phyloP scores from a whole-genome alignment of 768 basidiomycete genomes.

The Agrocybe praecox region DNA sequence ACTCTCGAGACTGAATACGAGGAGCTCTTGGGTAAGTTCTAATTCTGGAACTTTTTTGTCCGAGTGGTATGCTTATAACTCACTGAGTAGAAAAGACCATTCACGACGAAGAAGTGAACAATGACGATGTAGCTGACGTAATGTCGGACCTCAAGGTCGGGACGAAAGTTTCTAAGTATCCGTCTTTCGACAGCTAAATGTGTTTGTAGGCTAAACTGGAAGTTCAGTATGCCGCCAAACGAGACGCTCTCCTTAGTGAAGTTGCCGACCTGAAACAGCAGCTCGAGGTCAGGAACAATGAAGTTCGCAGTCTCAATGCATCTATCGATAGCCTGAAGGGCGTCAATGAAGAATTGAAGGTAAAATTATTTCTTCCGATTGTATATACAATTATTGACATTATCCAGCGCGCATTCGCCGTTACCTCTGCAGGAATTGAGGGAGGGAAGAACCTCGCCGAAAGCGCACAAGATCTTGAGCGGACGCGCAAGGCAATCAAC shows the following conservation, averaged over 20 bases:
- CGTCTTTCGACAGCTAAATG: constrained; percentile 1
- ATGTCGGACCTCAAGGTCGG: constrained; percentile 89
- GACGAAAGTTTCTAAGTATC: constrained; percentile 10
- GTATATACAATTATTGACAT: constrained; percentile 3
- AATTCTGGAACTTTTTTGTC: not conserved
- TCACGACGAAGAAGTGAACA: constrained; percentile 83
- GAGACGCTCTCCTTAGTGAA: constrained; percentile 87
- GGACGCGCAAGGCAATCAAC: constrained; percentile 94
- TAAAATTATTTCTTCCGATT: constrained; percentile 30
- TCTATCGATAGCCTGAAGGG: constrained; percentile 93
- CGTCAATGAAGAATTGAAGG: constrained; percentile 98
- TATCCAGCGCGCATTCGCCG: constrained; percentile 89
- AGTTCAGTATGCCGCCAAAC: constrained; percentile 89
- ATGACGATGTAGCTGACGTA: constrained; percentile 80
- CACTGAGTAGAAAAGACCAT: constrained; percentile 81
- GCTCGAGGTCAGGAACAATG: constrained; percentile 79
- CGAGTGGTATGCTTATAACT: not conserved
- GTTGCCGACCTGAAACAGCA: constrained; percentile 88
- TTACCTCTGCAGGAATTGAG: constrained; percentile 95
- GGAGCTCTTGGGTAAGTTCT: constrained; percentile 86
- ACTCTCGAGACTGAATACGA: constrained; percentile 94
- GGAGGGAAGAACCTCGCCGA: constrained; percentile 97
- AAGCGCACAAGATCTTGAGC: constrained; percentile 95
- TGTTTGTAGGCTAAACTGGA: constrained; percentile 83
- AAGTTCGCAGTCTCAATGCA: constrained; percentile 81